Base-by-base conservation (phyloP, 352 stramenopile genomes). In the Globisporangium rhizosaccharum region DNA sequence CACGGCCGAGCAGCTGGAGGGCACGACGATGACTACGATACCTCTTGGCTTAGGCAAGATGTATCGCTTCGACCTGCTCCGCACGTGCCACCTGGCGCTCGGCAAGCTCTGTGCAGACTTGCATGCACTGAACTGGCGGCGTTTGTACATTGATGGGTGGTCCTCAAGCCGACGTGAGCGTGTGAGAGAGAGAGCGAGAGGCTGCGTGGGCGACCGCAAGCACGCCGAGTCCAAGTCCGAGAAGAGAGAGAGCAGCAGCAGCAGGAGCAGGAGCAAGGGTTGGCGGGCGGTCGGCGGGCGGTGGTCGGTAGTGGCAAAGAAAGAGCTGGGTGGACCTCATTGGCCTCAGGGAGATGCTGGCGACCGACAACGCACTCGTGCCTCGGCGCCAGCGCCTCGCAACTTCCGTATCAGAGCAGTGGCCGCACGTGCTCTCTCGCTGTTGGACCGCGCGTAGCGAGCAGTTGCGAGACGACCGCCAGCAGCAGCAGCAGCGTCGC, bases 261-360 rank as follows among this genome's bases (percentile, higher is more conserved):
- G 41, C 41, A 46, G 44, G 9, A 49, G 37, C 33, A 57, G 36
- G 33, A 48, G 30, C 36, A 37, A 45, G 36, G 51, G 33, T 20
- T n/a, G 18, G 14, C 41, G 41, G 41, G 33, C 33, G 33, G 33
- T 5, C 28, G 28, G 28, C 28, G n/a, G n/a, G n/a, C n/a, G n/a
- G n/a, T 36, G 33, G 33, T 39, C 33, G 33, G 33, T 39, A 39
- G 33, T 39, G 14, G 41, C 41, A 46, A 46, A 45, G 33, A 54
- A 55, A 45, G 51, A 56, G 36, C 33, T 57, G 51, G 51, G 51
- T 57, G 51, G 51, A 57, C 51, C 51, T 57, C 37, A 46, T 30
- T 20, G 18, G 23, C 51, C 51, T 57, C 51, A 49, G 51, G 51
- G 37, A 30, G 51, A 57, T 45, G 50, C 50, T 44, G 23, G 28